Evolutionary conservation across 805 yeast species (phyloP), one percentile per base, ranked within the genome.

Genomic region (Sugiyamaella americana): DNA sequence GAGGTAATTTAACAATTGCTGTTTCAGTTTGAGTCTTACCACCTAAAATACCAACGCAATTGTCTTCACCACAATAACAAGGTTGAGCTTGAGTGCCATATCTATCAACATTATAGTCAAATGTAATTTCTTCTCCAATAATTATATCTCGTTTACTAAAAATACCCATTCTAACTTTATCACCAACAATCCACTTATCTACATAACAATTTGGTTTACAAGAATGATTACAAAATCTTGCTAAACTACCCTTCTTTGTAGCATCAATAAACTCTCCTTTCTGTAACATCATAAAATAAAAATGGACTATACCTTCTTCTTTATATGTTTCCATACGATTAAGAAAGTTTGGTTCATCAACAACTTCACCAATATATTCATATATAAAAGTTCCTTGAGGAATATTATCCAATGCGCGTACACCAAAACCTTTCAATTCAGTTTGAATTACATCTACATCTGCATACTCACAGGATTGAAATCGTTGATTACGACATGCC

Each of bases 131-230:
- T 64, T 93, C 98, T 46, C 96, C 96, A 49, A 65, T 64, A 5
- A 53, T 39, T 44, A 91, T 87, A 22, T 72, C 65, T 52, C 95
- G 71, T 55, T 84, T 84, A 43, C 97, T 86, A 62, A 91, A 93
- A 20, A 91, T 84, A 23, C 98, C 98, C 98, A 93, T 93, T 54
- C 87, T 75, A 48, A 87, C 72, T 61, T 87, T 84, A 50, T 84
- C 86, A 23, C 88, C 88, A 11, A 91, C 98, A 16, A 89, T 93
- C 98, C 98, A 91, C 69, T 91, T 91, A 64, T 91, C 96, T 37
- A 91, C 96, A 58, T 78, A 87, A 19, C 95, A 91, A 64, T 93
- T 93, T 10, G 98, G 98, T 58, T 78, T 81, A 65, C 98, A 91
- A 18, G 96, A 87, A 66, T 91, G 98, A 65, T 91, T 91, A 61